Conservation (phyloP, 306 rosid species). For the Casuarina cunninghamiana region DNA sequence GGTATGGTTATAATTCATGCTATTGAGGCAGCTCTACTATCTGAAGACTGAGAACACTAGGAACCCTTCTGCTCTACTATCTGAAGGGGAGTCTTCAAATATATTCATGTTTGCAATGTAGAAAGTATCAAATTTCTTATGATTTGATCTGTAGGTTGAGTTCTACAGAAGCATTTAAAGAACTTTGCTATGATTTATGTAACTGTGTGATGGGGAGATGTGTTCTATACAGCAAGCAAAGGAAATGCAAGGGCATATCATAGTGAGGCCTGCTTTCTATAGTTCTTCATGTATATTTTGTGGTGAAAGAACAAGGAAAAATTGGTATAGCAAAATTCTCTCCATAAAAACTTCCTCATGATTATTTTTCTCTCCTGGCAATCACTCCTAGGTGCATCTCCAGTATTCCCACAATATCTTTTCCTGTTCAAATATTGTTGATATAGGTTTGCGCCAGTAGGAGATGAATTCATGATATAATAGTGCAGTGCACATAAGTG, state of each 20-base stretch:
- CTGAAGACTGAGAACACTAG: constrained; percentile 1
- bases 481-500: neutral
- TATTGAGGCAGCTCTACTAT: neutral
- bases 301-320: neutral
- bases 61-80: neutral
- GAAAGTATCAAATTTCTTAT: neutral
- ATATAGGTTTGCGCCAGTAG: neutral
- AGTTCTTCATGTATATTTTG: neutral
- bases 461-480: neutral
- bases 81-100: neutral
- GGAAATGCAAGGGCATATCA: neutral
- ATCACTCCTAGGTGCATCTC: neutral
- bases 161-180: neutral
- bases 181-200: neutral
- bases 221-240: neutral
- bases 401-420: neutral
- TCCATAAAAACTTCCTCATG: neutral
- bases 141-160: neutral
- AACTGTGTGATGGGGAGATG: neutral
- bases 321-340: neutral
- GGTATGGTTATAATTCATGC: neutral
- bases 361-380: neutral
- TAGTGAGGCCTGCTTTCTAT: neutral
- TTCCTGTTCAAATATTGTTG: neutral
- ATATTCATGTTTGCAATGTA: neutral